Base-by-base conservation (phyloP, 75 land plant species). In the Selaginella moellendorffii region DNA sequence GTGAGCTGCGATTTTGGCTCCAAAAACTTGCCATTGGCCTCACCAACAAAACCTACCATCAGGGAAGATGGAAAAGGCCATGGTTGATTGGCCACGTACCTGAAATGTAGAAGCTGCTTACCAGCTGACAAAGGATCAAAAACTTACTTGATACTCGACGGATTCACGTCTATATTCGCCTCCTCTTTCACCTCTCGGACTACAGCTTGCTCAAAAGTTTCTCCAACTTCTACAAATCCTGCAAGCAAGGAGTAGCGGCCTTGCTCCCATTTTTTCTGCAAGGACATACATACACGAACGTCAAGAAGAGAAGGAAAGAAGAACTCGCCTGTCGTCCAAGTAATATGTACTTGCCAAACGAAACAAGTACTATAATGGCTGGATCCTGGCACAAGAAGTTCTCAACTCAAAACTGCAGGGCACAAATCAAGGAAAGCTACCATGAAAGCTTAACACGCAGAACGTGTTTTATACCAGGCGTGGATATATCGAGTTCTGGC, bases 11-110 rank as follows among this genome's bases (percentile, higher is more conserved):
- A 56, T 8, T 24, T 65, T 26, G 26, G 8, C 10, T 65, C 53
- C 26, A 46, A 29, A 63, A 24, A 28, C n/a, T 63, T 19, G 1
- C 1, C 1, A 17, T 65, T 46, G 31, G 69, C 76, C 31, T 53
- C 62, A 61, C 72, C 72, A n/a, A 61, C 59, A 31, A 77, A 77
- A 58, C 77, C 79, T 21, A 77, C 77, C 79, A 77, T 77, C 8
- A 77, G 65, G 9, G 79, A 77, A 27, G 78, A 75, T 17, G 79
- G 79, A 62, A 77, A 77, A 10, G 79, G 79, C 79, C 79, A 77
- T 28, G 79, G 79, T 29, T 77, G 79, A 28, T 71, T 65, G 9
- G 77, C 72, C 28, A 65, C 42, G 62, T 77, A 77, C 51, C 79
- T 77, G 65, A 53, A 54, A 24, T 52, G 31, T 1, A 63, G n/a